Percentiles rank a stretch among this genome's conserved stretches.
These are phyloP conservation scores for Brettanomyces bruxellensis DNA, from an alignment of 805 yeast genomes.

Conservation along the genomic window DNA sequence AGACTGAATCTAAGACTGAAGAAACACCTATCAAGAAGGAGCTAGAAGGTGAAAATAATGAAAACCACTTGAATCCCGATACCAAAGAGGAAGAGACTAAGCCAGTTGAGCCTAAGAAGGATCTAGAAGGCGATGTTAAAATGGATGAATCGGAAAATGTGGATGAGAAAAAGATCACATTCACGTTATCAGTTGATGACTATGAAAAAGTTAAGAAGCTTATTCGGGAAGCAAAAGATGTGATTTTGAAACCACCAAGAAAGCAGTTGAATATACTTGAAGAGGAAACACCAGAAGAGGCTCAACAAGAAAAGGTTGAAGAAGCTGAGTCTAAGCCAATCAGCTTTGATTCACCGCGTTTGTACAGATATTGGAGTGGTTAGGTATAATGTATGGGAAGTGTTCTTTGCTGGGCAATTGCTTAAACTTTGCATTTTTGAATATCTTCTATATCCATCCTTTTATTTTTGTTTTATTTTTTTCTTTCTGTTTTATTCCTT, in stretches of 20 bases:
- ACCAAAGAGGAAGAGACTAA: not conserved
- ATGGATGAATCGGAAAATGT: conserved; percentile 10
- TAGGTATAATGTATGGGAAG: conserved; percentile 9
- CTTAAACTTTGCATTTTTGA: too few relatives aligned
- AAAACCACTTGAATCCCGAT: too few relatives aligned
- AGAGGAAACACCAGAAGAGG: conserved; percentile 16
- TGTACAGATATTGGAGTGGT: conserved; percentile 62
- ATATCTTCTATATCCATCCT: too few relatives aligned
- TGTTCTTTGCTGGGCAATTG: too few relatives aligned
- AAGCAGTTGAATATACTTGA: conserved; percentile 24
- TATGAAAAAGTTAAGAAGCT: conserved; percentile 13
- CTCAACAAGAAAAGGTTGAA: conserved; percentile 13
- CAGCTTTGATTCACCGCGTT: conserved; percentile 52
- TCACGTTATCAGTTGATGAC: not conserved
- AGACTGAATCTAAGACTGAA: conserved; percentile 3
- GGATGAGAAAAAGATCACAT: conserved; percentile 6
- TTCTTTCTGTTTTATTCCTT: not conserved
- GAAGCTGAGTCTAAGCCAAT: conserved; percentile 35
- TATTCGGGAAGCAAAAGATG: conserved; percentile 20
- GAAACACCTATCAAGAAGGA: conserved; percentile 8
- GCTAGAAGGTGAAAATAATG: conserved; percentile 17
- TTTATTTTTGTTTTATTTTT: too few relatives aligned
- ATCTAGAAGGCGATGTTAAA: conserved; percentile 3
- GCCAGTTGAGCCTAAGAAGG: not conserved
- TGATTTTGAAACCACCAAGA: conserved; percentile 23